Base-by-base conservation (phyloP, 352 stramenopile genomes). In the Pythium pectinolyticum region DNA sequence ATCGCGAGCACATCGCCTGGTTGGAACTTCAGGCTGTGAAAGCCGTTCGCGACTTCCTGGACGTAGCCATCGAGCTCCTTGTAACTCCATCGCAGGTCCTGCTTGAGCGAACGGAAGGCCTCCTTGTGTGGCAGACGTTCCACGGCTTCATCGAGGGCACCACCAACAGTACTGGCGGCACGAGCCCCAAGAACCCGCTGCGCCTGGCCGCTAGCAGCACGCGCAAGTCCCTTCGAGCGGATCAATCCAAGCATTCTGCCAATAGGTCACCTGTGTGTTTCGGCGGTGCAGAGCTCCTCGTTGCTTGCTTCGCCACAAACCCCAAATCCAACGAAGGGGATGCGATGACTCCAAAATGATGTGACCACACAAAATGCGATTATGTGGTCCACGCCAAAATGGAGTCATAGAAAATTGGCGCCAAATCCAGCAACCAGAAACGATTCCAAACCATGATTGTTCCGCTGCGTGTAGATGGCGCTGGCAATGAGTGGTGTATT, bases 11-110 rank as follows among this genome's bases (percentile, higher is more conserved):
- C 85, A 55, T 94, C 82, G 24, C 83, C 82, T 41, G 69, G 54
- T 62, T 78, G 67, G 68, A 96, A 86, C 63, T 89, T 66, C 54
- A 94, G 73, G 61, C 82, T 81, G 55, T 88, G 57, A 56, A 96
- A 82, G 17, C 87, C 85, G 69, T 89, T 85, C 51, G 85, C 83
- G 37, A 94, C 51, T 56, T 96, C 83, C 66, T 90, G 77, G 51
- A 94, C 87, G 24, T 69, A 70, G 27, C 72, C 66, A 49, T 84
- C 74, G n/a, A 96, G 82, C 67, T 96, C 85, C 72, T 89, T 76
- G 74, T 88, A 96, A 61, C 84, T 94, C 78, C 81, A 93, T 54
- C 85, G 87, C 47, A 94, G 69, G 63, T 94, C 87, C 73, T 92
- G 82, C 69, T 88, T 85, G 54, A 94, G 73, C 67, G 74, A 89